Conservation (phyloP, 1,284 basidiomycete species). For the Cryptococcus sp. region DNA sequence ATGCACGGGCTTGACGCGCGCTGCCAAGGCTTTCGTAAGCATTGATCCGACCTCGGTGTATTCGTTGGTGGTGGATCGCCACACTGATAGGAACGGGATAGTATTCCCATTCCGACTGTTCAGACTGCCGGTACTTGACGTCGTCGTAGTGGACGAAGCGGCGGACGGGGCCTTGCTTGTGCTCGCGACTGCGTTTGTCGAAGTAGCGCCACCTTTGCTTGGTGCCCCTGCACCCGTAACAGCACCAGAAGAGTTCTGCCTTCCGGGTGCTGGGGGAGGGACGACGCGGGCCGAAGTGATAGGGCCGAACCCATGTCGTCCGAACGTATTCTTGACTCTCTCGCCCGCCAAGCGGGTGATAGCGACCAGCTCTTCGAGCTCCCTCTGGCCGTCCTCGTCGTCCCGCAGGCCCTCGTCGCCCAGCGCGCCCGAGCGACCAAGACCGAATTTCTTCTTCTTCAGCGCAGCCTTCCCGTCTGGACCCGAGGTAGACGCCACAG, state of each 20-base stretch:
- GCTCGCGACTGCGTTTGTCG: background rate
- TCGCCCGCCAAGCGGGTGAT: conserved; percentile 62
- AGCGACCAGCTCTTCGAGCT: conserved; percentile 62
- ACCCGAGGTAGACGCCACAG: conserved; percentile 9
- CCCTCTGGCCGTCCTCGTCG: conserved; percentile 75
- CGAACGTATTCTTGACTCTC: conserved; percentile 25
- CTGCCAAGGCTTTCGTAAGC: conserved; percentile 43
- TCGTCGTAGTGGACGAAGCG: too few relatives aligned
- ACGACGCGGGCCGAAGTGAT: too few relatives aligned
- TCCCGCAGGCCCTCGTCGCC: conserved; percentile 62
- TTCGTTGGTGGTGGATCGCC: conserved; percentile 29
- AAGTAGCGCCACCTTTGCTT: background rate
- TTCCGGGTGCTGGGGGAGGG: background rate
- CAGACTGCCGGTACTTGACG: background rate
- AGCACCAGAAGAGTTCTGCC: background rate
- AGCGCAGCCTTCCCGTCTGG: conserved; percentile 9
- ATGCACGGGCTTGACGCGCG: conserved; percentile 3
- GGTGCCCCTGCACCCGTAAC: background rate
- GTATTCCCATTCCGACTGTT: background rate
- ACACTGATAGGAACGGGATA: conserved; percentile 22
- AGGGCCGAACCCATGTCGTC: background rate
- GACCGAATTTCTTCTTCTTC: conserved; percentile 56
- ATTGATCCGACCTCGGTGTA: conserved; percentile 40
- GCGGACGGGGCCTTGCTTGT: background rate
- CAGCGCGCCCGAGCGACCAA: conserved; percentile 45